phyloP scores from a whole-genome alignment of 23 red algal species.

The Gracilaria caudata region DNA sequence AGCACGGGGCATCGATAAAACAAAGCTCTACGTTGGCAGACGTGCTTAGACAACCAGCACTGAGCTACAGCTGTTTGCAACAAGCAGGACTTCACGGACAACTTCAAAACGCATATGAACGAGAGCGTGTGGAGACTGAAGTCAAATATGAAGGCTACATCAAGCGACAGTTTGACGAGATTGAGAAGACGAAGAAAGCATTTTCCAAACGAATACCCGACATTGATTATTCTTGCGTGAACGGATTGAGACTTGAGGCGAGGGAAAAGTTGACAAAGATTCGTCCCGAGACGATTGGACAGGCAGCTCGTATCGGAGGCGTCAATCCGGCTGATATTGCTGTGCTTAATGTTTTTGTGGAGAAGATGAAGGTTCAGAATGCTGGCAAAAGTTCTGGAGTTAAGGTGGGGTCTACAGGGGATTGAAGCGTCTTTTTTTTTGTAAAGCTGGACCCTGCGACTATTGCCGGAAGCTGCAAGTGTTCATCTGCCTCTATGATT shows the following conservation, averaged over 20 bases:
- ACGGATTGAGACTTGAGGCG: constrained; percentile 82
- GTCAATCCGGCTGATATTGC: constrained; percentile 97
- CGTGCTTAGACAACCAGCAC: constrained; percentile 70
- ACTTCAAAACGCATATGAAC: constrained; percentile 81
- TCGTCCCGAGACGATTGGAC: constrained; percentile 89
- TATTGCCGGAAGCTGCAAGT: too few relatives aligned
- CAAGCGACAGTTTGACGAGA: constrained; percentile 80
- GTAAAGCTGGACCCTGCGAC: too few relatives aligned
- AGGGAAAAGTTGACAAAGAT: constrained; percentile 81
- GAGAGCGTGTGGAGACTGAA: constrained; percentile 85
- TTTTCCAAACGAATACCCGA: constrained; percentile 43
- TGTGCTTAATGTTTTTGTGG: constrained; percentile 79
- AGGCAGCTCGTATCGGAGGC: constrained; percentile 89
- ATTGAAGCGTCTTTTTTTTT: background rate
- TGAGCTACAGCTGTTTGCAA: constrained; percentile 71
- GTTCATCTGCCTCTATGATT: too few relatives aligned
- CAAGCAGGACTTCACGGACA: constrained; percentile 53
- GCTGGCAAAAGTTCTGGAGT: background rate
- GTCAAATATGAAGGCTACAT: constrained; percentile 99
- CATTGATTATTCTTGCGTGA: constrained; percentile 81
- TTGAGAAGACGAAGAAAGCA: constrained; percentile 56
- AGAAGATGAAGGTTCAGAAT: constrained; percentile 34
- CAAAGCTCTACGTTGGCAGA: constrained; percentile 57
- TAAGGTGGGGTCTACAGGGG: background rate
- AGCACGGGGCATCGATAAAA: constrained; percentile 35